These are phyloP conservation scores for Limonium bicolor DNA, from an alignment of 148 eudicot genomes.

Conservation along the genomic window DNA sequence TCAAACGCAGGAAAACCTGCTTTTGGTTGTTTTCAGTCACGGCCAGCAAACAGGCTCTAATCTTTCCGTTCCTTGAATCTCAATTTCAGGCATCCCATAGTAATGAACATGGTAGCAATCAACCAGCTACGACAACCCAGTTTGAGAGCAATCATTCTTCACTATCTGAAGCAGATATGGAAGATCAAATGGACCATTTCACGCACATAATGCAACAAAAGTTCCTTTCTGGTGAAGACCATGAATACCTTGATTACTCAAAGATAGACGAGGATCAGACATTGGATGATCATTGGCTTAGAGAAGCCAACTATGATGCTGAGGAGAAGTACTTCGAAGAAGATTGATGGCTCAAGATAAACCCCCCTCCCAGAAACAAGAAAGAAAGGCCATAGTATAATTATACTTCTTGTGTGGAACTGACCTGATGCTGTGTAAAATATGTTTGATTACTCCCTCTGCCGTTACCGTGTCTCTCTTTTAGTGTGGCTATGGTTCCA, in stretches of 20 bases:
- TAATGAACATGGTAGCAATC: conserved; percentile 2
- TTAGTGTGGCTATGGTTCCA: too few relatives aligned
- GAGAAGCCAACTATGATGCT: conserved; percentile 77
- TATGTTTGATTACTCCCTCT: too few relatives aligned
- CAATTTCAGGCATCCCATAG: too few relatives aligned
- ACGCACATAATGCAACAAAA: conserved; percentile 74
- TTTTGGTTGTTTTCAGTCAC: too few relatives aligned
- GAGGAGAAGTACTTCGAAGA: conserved; percentile 87
- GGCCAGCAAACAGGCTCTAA: too few relatives aligned
- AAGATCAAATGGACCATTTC: conserved; percentile 80
- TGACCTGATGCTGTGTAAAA: too few relatives aligned
- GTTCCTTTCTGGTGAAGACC: conserved; percentile 77
- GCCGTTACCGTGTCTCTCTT: too few relatives aligned
- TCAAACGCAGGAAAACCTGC: too few relatives aligned
- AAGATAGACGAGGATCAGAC: conserved; percentile 71
- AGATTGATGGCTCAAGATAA: conserved; percentile 17
- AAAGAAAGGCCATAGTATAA: too few relatives aligned
- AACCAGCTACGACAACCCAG: conserved; percentile 10
- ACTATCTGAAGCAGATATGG: conserved; percentile 53
- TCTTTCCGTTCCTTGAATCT: too few relatives aligned
- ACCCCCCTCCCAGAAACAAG: neutral
- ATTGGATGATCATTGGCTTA: conserved; percentile 90
- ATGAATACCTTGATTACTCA: conserved; percentile 64
- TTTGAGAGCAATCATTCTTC: conserved; percentile 14
- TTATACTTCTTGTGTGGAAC: too few relatives aligned